These are phyloP conservation scores for Auxenochlorella protothecoides DNA, from an alignment of 139 green algal species.

Conservation along the genomic window DNA sequence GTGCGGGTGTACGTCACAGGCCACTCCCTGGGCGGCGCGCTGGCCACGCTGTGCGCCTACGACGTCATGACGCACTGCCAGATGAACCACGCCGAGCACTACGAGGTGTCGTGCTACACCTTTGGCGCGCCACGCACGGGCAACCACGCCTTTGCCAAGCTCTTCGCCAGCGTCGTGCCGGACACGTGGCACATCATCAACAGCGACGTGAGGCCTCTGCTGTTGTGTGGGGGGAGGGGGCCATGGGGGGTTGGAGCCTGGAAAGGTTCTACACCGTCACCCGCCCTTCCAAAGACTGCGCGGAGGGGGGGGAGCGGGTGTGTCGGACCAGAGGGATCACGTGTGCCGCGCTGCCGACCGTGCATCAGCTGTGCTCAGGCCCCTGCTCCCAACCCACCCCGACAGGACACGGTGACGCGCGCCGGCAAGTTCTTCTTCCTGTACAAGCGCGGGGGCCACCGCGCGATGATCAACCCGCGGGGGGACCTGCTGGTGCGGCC, in stretches of 20 bases:
- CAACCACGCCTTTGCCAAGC: slow-evolving; percentile 45
- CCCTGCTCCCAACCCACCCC: too few species aligned
- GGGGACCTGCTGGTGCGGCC: slow-evolving; percentile 36
- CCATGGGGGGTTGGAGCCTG: too few species aligned
- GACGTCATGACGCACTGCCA: slow-evolving; percentile 15
- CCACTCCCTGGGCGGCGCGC: slow-evolving; percentile 36
- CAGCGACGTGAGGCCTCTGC: slow-evolving; percentile 4
- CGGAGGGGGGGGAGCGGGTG: too few species aligned
- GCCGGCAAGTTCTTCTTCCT: slow-evolving; percentile 27
- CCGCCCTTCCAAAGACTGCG: too few species aligned
- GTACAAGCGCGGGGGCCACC: slow-evolving; percentile 31
- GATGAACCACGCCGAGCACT: background rate
- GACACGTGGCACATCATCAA: slow-evolving; percentile 61
- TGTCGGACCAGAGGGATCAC: too few species aligned
- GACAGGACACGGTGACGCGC: slow-evolving; percentile 19
- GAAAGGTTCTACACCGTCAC: too few species aligned
- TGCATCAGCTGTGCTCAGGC: too few species aligned
- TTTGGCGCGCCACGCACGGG: slow-evolving; percentile 47
- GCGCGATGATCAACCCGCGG: slow-evolving; percentile 32
- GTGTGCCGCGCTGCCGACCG: too few species aligned
- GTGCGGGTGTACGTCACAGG: slow-evolving; percentile 1
- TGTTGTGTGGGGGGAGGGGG: too few species aligned
- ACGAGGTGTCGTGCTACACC: slow-evolving; percentile 25
- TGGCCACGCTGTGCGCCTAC: slow-evolving; percentile 34
- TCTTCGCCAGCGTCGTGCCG: slow-evolving; percentile 30